phyloP scores from a whole-genome alignment of 179 eudicot species.

The Corrigiola litoralis region DNA sequence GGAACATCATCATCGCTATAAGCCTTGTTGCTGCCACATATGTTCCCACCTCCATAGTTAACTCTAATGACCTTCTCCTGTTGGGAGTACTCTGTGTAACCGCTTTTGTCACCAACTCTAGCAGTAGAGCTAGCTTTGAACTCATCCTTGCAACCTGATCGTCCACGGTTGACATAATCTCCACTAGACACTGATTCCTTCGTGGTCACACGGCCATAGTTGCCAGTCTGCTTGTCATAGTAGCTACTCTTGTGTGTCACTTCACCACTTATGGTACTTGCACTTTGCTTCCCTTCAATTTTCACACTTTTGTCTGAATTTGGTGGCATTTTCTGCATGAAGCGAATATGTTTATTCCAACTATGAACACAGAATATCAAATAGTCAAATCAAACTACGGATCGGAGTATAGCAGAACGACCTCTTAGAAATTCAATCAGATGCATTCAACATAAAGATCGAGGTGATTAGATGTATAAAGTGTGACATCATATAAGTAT shows the following conservation, averaged over 20 bases:
- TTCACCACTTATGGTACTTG: background rate
- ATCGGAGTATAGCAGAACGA: no score
- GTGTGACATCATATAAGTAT: no score
- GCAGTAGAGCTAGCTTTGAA: conserved; percentile 10
- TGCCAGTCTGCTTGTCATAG: conserved; percentile 12
- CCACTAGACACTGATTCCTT: background rate
- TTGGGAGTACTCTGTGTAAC: background rate
- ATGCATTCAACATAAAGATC: no score
- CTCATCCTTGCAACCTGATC: conserved; percentile 6
- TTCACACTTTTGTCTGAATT: no score
- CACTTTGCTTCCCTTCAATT: background rate
- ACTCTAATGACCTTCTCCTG: background rate
- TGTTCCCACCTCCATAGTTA: background rate
- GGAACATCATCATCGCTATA: background rate
- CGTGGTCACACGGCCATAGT: background rate
- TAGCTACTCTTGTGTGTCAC: background rate
- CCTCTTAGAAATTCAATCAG: no score
- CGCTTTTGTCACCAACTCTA: background rate
- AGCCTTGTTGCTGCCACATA: background rate
- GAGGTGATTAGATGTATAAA: no score
- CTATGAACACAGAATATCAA: no score
- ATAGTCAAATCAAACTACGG: no score
- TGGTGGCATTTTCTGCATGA: no score
- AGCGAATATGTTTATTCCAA: no score
- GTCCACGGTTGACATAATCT: background rate